These are phyloP conservation scores for Phytopythium cucurbitacearum DNA, from an alignment of 352 stramenopile species.

Conservation along the genomic window DNA sequence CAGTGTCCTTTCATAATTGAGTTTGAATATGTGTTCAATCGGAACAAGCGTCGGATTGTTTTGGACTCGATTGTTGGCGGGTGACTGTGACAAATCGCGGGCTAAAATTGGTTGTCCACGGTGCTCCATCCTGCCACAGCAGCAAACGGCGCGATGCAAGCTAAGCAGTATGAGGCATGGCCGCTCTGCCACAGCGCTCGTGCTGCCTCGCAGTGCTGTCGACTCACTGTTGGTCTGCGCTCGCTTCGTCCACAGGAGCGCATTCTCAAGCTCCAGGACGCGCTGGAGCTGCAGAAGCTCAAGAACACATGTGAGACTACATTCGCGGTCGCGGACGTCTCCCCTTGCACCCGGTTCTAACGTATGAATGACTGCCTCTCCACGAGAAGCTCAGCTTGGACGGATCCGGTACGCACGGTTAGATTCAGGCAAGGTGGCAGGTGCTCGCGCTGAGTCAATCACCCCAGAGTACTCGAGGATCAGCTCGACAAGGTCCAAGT, in stretches of 20 bases:
- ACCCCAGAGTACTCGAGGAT: conserved; percentile 43
- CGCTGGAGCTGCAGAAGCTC: conserved; percentile 73
- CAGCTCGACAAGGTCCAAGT: conserved; percentile 59
- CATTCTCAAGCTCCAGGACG: conserved; percentile 78
- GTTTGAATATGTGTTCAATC: too few species aligned
- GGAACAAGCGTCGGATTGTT: too few species aligned
- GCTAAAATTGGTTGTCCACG: too few species aligned
- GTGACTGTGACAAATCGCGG: too few species aligned
- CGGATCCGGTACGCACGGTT: conserved; percentile 34
- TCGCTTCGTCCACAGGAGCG: conserved; percentile 31
- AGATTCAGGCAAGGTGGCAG: background rate
- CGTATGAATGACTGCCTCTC: background rate
- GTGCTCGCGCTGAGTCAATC: background rate
- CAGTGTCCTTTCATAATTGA: too few species aligned
- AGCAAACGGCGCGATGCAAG: conserved; percentile 31
- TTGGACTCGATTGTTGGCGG: too few species aligned
- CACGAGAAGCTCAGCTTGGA: conserved; percentile 45
- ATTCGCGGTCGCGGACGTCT: background rate
- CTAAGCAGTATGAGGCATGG: conserved; percentile 57
- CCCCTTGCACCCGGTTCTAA: background rate
- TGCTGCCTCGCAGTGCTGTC: background rate
- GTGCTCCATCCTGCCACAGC: too few species aligned
- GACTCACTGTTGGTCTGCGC: background rate
- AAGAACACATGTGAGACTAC: conserved; percentile 67
- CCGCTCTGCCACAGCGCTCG: background rate